phyloP scores from a whole-genome alignment of 139 green algal genomes.

The Astrephomene gubernaculifera region DNA sequence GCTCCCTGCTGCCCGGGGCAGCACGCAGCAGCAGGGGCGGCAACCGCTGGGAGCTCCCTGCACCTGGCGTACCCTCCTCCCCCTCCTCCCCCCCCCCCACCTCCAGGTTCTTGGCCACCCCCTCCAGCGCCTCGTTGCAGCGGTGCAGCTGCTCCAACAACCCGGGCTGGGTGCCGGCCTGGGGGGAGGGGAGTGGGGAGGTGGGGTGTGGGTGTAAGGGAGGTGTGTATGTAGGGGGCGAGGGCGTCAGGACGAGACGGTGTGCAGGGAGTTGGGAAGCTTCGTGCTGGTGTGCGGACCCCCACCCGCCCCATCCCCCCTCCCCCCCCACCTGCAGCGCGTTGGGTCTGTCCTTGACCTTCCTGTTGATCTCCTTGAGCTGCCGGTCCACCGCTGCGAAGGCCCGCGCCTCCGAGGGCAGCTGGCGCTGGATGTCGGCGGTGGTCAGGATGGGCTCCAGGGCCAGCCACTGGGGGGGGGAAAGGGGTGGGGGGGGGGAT shows the following conservation, averaged over 20 bases:
- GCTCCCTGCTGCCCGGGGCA: too few species aligned
- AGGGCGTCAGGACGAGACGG: neutral
- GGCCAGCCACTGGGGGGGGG: constrained; percentile 75
- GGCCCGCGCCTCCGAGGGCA: constrained; percentile 67
- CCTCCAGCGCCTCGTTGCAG: constrained; percentile 79
- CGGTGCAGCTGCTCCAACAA: constrained; percentile 73
- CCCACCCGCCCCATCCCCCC: too few species aligned
- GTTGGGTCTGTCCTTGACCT: constrained; percentile 72
- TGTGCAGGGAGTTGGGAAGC: too few species aligned
- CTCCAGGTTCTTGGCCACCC: constrained; percentile 75
- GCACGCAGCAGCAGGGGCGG: too few species aligned
- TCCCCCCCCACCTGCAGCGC: constrained; percentile 59
- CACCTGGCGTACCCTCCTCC: neutral
- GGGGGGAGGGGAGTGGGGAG: neutral
- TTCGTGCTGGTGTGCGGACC: too few species aligned
- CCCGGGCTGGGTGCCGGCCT: constrained; percentile 48
- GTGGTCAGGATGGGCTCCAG: constrained; percentile 85
- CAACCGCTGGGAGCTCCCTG: too few species aligned
- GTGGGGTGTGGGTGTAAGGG: neutral
- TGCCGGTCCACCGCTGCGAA: constrained; percentile 75
- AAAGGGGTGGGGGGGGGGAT: neutral
- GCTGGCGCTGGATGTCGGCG: constrained; percentile 88
- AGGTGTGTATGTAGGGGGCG: neutral
- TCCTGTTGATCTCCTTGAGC: constrained; percentile 84
- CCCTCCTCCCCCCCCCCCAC: constrained; percentile 19